Evolutionary conservation across 164 flowering plant species (phyloP).

Genomic region (Vitis amurensis): DNA sequence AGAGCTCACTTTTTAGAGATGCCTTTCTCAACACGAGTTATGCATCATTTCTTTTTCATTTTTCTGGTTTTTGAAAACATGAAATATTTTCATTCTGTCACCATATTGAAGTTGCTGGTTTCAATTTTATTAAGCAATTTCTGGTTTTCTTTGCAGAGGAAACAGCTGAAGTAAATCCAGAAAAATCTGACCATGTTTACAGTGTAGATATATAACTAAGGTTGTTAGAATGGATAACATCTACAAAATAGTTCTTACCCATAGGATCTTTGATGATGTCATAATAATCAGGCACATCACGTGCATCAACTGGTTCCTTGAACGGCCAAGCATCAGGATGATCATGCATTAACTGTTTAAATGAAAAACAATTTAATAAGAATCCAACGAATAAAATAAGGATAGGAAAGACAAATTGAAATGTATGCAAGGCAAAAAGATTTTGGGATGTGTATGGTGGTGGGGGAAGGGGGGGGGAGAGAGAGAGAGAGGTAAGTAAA

Average conservation of each 20-base stretch:
- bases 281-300: slow-evolving; percentile 93
- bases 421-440: neutral
- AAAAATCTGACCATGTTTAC: neutral
- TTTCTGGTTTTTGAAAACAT: too few relatives aligned
- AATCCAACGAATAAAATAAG: slow-evolving; percentile 2
- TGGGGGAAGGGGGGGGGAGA: too few relatives aligned
- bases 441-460: too few relatives aligned
- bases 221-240: neutral
- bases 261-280: slow-evolving; percentile 94
- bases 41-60: too few relatives aligned
- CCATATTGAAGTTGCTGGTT: too few relatives aligned
- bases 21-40: too few relatives aligned
- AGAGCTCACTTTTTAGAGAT: too few relatives aligned
- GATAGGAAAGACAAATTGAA: neutral
- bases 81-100: too few relatives aligned
- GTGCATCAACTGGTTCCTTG: slow-evolving; percentile 92
- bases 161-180: too few relatives aligned
- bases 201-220: neutral
- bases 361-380: neutral
- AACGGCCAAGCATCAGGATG: slow-evolving; percentile 99
- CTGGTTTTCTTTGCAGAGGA: too few relatives aligned
- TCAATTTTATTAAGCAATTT: too few relatives aligned
- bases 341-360: slow-evolving; percentile 74
- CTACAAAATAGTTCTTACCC: slow-evolving; percentile 48
- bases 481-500: too few relatives aligned